Percentiles rank a stretch among this genome's conserved stretches.
Evolutionary conservation across 1,139 yeast genomes (phyloP).

Genomic region (Suhomyces taliae): DNA sequence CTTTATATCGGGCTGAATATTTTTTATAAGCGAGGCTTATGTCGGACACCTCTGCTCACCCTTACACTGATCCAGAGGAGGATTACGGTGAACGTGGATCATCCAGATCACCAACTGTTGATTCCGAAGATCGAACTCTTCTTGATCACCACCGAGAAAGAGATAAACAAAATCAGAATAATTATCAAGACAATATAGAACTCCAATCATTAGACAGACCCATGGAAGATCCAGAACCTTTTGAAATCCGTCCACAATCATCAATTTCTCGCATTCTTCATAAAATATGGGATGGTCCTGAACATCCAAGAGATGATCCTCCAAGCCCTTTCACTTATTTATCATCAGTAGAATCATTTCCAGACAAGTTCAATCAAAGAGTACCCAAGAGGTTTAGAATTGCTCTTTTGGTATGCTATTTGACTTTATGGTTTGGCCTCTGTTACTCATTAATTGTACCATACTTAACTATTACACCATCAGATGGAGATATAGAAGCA

Average conservation of each 20-base stretch:
- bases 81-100: too few relatives aligned
- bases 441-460: constrained; percentile 34
- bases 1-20: too few relatives aligned
- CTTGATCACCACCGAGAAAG: too few relatives aligned
- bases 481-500: constrained; percentile 18
- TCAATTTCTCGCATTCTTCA: not conserved
- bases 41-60: too few relatives aligned
- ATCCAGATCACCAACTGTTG: too few relatives aligned
- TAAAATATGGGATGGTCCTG: constrained; percentile 54
- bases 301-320: constrained; percentile 45
- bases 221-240: constrained; percentile 1
- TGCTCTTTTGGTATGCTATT: constrained; percentile 36
- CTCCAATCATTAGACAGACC: constrained; percentile 2
- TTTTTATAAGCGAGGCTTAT: too few relatives aligned
- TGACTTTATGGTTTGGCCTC: constrained; percentile 34
- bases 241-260: not conserved
- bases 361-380: constrained; percentile 35
- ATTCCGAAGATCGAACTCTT: too few relatives aligned
- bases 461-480: constrained; percentile 30
- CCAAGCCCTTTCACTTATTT: constrained; percentile 35
- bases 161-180: not conserved
- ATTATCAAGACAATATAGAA: not conserved
- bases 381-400: constrained; percentile 29
- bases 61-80: too few relatives aligned
- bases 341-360: constrained; percentile 41